Evolutionary conservation across 331 rosid species (phyloP).

Genomic region (Quercus tomentella): DNA sequence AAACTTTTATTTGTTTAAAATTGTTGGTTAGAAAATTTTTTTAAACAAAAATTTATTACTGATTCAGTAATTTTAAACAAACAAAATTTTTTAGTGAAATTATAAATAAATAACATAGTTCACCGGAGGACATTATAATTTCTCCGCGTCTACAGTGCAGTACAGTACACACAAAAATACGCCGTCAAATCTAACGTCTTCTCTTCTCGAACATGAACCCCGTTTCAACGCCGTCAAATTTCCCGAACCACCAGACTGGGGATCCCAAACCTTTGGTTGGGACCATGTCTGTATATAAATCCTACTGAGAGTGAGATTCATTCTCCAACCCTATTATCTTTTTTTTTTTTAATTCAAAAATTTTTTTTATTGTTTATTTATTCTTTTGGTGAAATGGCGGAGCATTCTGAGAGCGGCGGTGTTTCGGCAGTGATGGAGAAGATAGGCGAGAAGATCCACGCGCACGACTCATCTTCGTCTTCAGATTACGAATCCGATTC

Average conservation of each 20-base stretch:
- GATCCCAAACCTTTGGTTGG: constrained; percentile 31
- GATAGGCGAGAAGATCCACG: constrained; percentile 68
- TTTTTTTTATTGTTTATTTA: too few species aligned
- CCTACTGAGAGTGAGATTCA: neutral
- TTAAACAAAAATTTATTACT: too few species aligned
- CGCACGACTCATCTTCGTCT: constrained; percentile 53
- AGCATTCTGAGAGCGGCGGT: constrained; percentile 44
- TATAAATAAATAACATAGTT: too few species aligned
- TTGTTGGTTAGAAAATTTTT: too few species aligned
- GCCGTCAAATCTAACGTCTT: neutral
- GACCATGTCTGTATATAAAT: constrained; percentile 27
- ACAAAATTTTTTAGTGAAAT: too few species aligned
- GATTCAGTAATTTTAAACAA: too few species aligned
- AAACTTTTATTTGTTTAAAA: too few species aligned
- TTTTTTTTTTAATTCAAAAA: neutral
- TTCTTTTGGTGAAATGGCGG: constrained; percentile 43
- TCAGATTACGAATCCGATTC: constrained; percentile 50
- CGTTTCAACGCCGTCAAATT: constrained; percentile 21
- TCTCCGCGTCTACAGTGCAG: neutral
- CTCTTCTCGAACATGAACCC: neutral
- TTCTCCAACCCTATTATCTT: neutral
- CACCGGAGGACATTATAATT: too few species aligned
- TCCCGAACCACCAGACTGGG: neutral
- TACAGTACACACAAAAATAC: neutral
- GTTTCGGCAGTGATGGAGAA: constrained; percentile 51